Percentiles rank a stretch among this genome's conserved stretches.
phyloP scores from a whole-genome alignment of 768 basidiomycete species.

The Leucosporidium scottii region DNA sequence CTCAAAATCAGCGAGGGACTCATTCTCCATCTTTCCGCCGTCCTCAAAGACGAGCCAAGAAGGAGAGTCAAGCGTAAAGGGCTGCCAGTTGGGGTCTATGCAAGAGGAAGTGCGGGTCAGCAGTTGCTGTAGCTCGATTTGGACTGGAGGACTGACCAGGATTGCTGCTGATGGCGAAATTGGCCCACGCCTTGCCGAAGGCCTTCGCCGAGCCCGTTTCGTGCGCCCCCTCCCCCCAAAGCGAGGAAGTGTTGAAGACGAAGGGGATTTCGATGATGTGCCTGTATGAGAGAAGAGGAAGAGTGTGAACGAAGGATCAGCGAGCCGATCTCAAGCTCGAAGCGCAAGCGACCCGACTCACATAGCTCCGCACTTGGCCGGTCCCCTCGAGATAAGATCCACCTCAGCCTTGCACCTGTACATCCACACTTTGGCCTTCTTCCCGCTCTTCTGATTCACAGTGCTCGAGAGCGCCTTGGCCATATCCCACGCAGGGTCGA shows the following conservation, averaged over 20 bases:
- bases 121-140: too few species aligned
- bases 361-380: constrained; percentile 12
- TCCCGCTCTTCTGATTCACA: not conserved
- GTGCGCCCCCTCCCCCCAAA: constrained; percentile 3
- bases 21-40: not conserved
- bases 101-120: too few species aligned
- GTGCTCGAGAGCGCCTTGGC: constrained; percentile 1
- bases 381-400: not conserved
- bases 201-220: constrained; percentile 7
- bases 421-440: constrained; percentile 9
- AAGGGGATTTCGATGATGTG: constrained; percentile 26
- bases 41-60: constrained; percentile 15
- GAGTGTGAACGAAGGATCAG: not conserved
- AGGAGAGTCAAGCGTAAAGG: not conserved
- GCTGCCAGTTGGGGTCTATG: constrained; percentile 15
- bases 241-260: constrained; percentile 18
- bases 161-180: constrained; percentile 11
- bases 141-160: constrained; percentile 19
- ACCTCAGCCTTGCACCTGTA: constrained; percentile 14
- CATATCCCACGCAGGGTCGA: constrained; percentile 24
- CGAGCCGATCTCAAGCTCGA: too few species aligned
- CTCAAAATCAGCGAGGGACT: not conserved
- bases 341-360: not conserved
- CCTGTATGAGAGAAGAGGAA: not conserved
- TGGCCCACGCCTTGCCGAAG: constrained; percentile 10